Conservation (phyloP, 2,329 filamentous ascomycete species). For the Fusarium sambucinum region DNA sequence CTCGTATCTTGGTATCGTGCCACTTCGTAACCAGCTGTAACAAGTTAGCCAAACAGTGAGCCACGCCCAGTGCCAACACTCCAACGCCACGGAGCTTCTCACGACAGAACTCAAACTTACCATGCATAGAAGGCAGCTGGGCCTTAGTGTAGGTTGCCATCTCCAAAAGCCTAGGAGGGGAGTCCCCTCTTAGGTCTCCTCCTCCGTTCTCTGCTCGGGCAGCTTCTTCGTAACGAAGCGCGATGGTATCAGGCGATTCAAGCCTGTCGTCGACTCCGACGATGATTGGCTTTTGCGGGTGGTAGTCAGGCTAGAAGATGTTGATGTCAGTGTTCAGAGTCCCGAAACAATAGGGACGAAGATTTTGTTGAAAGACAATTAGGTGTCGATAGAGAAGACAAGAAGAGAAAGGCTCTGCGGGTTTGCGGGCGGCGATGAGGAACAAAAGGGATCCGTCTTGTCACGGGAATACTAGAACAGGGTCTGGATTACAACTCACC, state of each 20-base stretch:
- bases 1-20: slow-evolving; percentile 70
- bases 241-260: slow-evolving; percentile 69
- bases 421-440: slow-evolving; percentile 26
- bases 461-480: slow-evolving; percentile 49
- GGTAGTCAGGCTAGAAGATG: slow-evolving; percentile 61
- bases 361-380: slow-evolving; percentile 31
- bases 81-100: not conserved
- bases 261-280: slow-evolving; percentile 66
- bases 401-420: slow-evolving; percentile 29
- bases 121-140: slow-evolving; percentile 81
- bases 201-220: slow-evolving; percentile 65
- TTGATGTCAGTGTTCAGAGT: slow-evolving; percentile 46
- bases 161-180: slow-evolving; percentile 58
- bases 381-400: slow-evolving; percentile 21
- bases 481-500: slow-evolving; percentile 62
- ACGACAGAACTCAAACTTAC: slow-evolving; percentile 70
- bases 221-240: slow-evolving; percentile 68
- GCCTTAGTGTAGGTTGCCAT: slow-evolving; percentile 77
- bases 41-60: slow-evolving; percentile 25
- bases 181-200: slow-evolving; percentile 67
- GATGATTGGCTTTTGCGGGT: slow-evolving; percentile 68
- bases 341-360: slow-evolving; percentile 38
- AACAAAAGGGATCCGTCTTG: slow-evolving; percentile 39
- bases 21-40: slow-evolving; percentile 67
- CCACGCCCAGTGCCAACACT: not conserved